Conservation (phyloP, 1,139 yeast genomes). For the Torulaspora globosa region DNA sequence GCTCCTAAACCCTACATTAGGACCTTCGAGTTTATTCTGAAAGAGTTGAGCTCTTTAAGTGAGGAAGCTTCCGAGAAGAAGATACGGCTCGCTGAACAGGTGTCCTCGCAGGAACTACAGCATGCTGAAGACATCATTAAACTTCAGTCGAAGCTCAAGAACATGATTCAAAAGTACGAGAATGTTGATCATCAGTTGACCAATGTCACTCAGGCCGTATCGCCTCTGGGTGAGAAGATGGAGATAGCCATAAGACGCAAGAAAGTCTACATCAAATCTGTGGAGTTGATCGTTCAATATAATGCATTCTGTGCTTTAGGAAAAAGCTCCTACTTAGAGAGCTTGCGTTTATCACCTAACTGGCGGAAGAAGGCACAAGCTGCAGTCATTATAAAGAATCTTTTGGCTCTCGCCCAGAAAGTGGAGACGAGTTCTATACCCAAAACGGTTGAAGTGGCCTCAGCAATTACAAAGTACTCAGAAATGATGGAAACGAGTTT, state of each 20-base stretch:
- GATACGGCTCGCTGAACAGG: conserved; percentile 50
- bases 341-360: conserved; percentile 40
- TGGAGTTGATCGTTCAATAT: conserved; percentile 71
- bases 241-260: conserved; percentile 73
- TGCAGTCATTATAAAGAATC: conserved; percentile 63
- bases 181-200: conserved; percentile 58
- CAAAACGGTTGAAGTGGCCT: conserved; percentile 49
- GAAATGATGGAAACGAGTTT: conserved; percentile 69
- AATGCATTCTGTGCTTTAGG: conserved; percentile 61
- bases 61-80: conserved; percentile 52
- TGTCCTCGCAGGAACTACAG: conserved; percentile 56
- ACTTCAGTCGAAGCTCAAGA: conserved; percentile 47
- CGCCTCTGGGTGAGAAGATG: conserved; percentile 70
- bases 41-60: conserved; percentile 60
- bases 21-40: conserved; percentile 81
- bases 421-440: conserved; percentile 51
- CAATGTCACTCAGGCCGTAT: conserved; percentile 57
- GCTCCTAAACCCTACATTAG: conserved; percentile 95
- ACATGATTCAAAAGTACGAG: conserved; percentile 45
- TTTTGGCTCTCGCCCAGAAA: conserved; percentile 61
- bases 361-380: conserved; percentile 55
- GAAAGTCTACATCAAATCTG: conserved; percentile 69
- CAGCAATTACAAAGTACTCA: conserved; percentile 63
- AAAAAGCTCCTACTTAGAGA: conserved; percentile 58
- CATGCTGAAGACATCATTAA: conserved; percentile 66